phyloP scores from a whole-genome alignment of 2,329 filamentous ascomycete genomes.

The Pyrenophora seminiperda region DNA sequence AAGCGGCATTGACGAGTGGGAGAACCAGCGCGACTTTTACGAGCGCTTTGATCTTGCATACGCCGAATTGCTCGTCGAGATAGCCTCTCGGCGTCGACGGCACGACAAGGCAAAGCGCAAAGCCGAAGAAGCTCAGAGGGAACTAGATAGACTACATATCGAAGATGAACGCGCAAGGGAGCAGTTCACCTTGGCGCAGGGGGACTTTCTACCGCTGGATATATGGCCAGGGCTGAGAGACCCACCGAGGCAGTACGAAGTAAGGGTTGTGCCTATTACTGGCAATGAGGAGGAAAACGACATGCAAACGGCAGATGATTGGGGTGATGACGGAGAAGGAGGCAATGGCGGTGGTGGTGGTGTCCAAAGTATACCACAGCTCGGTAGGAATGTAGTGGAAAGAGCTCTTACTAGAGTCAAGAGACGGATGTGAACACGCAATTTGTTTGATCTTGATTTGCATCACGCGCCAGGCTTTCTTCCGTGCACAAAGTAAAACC shows the following conservation, averaged over 20 bases:
- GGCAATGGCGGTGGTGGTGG: slow-evolving; percentile 9
- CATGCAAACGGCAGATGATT: slow-evolving; percentile 14
- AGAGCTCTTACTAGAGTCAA: slow-evolving; percentile 44
- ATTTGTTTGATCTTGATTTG: slow-evolving; percentile 25
- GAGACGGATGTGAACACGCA: slow-evolving; percentile 37
- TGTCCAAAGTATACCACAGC: slow-evolving; percentile 42
- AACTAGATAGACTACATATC: slow-evolving; percentile 75
- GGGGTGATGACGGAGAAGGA: slow-evolving; percentile 17
- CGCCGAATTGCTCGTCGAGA: slow-evolving; percentile 81
- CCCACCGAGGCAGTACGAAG: slow-evolving; percentile 43
- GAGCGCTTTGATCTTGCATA: slow-evolving; percentile 86
- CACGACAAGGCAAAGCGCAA: slow-evolving; percentile 76
- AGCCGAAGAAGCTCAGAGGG: slow-evolving; percentile 76
- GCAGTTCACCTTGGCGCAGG: slow-evolving; percentile 78
- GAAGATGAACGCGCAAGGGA: slow-evolving; percentile 75
- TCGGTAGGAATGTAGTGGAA: slow-evolving; percentile 44
- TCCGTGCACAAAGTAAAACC: slow-evolving; percentile 44
- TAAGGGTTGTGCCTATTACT: slow-evolving; percentile 29
- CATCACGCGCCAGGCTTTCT: slow-evolving; percentile 31
- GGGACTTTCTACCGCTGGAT: slow-evolving; percentile 84
- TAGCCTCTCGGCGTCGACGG: slow-evolving; percentile 72
- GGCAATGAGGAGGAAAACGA: slow-evolving; percentile 24
- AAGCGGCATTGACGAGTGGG: slow-evolving; percentile 72
- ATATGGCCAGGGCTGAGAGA: slow-evolving; percentile 71
- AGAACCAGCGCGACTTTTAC: slow-evolving; percentile 79